Evolutionary conservation across 1,139 yeast species (phyloP).

Genomic region (Geotrichum reessii): DNA sequence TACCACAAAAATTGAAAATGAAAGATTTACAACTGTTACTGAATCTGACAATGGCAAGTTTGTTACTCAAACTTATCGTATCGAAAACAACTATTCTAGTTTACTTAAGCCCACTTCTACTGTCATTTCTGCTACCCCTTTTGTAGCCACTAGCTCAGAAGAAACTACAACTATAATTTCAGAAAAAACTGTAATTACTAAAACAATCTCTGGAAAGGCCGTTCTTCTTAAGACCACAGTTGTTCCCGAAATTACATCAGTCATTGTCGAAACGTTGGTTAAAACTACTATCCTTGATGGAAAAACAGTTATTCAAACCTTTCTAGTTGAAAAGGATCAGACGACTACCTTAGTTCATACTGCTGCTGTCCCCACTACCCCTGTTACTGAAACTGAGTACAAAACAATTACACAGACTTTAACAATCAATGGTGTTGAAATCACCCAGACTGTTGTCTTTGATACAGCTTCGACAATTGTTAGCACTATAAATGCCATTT

Average conservation of each 20-base stretch:
- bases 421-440: neutral
- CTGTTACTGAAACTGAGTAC: neutral
- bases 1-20: neutral
- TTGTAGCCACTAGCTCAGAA: conserved; percentile 2
- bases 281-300: neutral
- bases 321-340: neutral
- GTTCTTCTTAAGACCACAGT: neutral
- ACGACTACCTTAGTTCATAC: neutral
- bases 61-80: neutral
- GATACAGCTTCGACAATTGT: neutral
- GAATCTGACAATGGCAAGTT: neutral
- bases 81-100: neutral
- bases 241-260: neutral
- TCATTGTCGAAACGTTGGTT: neutral
- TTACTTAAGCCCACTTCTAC: neutral
- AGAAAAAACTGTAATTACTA: conserved; percentile 2
- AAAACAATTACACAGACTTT: neutral
- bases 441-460: neutral
- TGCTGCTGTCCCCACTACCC: neutral
- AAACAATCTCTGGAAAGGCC: neutral
- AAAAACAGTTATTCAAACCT: neutral
- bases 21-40: neutral
- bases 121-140: neutral
- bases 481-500: neutral
- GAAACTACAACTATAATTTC: conserved; percentile 3